Evolutionary conservation across 2,329 filamentous ascomycete species (phyloP).

Genomic region (Paraconiothyrium brasiliense): DNA sequence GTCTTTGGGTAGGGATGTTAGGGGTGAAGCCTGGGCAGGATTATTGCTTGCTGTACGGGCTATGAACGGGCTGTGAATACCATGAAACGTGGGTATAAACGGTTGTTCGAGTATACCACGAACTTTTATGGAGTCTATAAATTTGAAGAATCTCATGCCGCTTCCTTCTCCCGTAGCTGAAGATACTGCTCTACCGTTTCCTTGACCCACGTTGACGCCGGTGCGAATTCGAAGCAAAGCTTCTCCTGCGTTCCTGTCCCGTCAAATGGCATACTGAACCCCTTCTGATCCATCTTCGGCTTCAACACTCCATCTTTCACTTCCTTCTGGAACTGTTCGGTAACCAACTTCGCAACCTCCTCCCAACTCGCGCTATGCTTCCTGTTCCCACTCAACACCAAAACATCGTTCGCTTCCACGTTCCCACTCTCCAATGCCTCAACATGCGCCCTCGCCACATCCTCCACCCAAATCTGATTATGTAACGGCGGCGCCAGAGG

Average conservation of each 20-base stretch:
- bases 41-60: too few relatives aligned
- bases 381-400: conserved; percentile 4
- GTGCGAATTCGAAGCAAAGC: background rate
- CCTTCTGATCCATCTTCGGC: conserved; percentile 8
- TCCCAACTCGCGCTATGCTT: conserved; percentile 7
- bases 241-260: conserved; percentile 3
- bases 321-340: background rate
- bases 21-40: too few relatives aligned
- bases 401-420: background rate
- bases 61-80: too few relatives aligned
- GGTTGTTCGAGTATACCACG: too few relatives aligned
- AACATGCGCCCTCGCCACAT: conserved; percentile 8
- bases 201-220: background rate
- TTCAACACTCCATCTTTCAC: background rate
- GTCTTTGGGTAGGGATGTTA: too few relatives aligned
- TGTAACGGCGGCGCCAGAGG: background rate
- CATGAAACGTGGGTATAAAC: too few relatives aligned
- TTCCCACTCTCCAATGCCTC: background rate
- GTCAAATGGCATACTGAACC: conserved; percentile 1
- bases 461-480: conserved; percentile 9
- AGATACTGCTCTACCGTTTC: conserved; percentile 9
- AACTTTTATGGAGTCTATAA: too few relatives aligned
- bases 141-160: background rate
- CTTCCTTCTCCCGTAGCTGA: background rate
- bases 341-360: background rate